Evolutionary conservation across 768 basidiomycete species (phyloP).

Genomic region (Sarcomyxa edulis): DNA sequence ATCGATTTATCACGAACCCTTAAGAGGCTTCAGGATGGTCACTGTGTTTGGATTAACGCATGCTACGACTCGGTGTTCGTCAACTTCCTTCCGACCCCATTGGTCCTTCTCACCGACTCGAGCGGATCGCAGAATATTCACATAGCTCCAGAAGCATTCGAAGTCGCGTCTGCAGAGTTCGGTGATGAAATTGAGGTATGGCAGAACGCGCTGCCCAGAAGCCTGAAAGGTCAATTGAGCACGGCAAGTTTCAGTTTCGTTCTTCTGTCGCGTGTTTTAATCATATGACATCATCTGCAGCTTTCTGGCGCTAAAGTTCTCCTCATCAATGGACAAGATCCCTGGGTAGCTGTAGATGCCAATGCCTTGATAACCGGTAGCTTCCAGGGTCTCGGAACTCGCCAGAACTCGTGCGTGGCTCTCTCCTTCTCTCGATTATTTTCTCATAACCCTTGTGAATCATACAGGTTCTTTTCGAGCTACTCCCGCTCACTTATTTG

Average conservation of each 20-base stretch:
- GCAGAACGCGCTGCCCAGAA: constrained; percentile 44
- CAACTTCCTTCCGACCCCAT: constrained; percentile 29
- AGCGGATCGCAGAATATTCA: constrained; percentile 42
- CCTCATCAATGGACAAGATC: constrained; percentile 44
- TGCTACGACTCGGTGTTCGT: constrained; percentile 46
- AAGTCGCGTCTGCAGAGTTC: constrained; percentile 45
- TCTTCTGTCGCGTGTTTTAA: neutral
- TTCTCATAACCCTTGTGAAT: neutral
- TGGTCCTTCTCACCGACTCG: constrained; percentile 39
- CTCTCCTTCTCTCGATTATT: neutral
- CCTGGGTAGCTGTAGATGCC: constrained; percentile 44
- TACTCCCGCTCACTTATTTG: constrained; percentile 31
- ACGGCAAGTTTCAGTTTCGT: constrained; percentile 25
- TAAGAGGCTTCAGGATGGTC: constrained; percentile 54
- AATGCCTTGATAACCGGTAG: constrained; percentile 47
- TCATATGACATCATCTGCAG: constrained; percentile 17
- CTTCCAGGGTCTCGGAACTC: constrained; percentile 47
- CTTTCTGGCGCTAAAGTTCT: constrained; percentile 45
- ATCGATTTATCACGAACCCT: constrained; percentile 47
- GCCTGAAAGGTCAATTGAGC: constrained; percentile 39
- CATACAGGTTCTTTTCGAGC: constrained; percentile 39
- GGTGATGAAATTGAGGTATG: constrained; percentile 46
- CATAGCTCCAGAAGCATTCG: constrained; percentile 50
- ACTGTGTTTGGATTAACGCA: constrained; percentile 48
- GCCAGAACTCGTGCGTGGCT: constrained; percentile 40